Evolutionary conservation across 371 early-diverging fungal genomes (phyloP).

Genomic region (Thermomucor indicae-seudaticae): DNA sequence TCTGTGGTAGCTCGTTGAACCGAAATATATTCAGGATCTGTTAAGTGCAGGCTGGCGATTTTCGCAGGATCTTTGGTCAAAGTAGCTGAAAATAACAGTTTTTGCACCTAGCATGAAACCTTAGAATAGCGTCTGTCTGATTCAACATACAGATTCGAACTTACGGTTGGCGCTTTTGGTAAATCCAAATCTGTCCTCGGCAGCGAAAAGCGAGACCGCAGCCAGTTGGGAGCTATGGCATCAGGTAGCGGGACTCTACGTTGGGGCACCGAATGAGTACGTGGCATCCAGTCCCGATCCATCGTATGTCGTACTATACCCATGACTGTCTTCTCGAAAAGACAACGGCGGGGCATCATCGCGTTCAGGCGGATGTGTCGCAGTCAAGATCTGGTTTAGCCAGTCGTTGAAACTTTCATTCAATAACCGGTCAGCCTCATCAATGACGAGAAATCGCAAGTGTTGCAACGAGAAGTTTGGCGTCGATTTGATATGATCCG

Average conservation of each 20-base stretch:
- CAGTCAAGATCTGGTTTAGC: constrained; percentile 78
- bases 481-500: constrained; percentile 85
- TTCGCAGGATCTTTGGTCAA: constrained; percentile 91
- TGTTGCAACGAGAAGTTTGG: constrained; percentile 89
- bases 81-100: constrained; percentile 92
- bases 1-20: constrained; percentile 48
- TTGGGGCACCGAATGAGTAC: neutral
- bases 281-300: neutral
- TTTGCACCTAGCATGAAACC: constrained; percentile 54
- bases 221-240: constrained; percentile 52
- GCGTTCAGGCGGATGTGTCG: constrained; percentile 54
- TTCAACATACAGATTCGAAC: neutral
- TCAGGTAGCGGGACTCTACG: constrained; percentile 47
- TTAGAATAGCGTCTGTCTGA: neutral
- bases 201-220: constrained; percentile 36
- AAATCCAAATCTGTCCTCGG: constrained; percentile 52
- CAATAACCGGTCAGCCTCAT: constrained; percentile 97
- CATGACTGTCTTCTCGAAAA: constrained; percentile 21
- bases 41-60: constrained; percentile 78
- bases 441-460: constrained; percentile 84
- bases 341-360: constrained; percentile 5
- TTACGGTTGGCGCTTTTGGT: constrained; percentile 49
- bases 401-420: constrained; percentile 92
- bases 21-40: constrained; percentile 70
- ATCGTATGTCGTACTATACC: constrained; percentile 20